Evolutionary conservation across 306 rosid genomes (phyloP), one percentile per base, ranked within the genome.

Genomic region (Ceratonia siliqua): DNA sequence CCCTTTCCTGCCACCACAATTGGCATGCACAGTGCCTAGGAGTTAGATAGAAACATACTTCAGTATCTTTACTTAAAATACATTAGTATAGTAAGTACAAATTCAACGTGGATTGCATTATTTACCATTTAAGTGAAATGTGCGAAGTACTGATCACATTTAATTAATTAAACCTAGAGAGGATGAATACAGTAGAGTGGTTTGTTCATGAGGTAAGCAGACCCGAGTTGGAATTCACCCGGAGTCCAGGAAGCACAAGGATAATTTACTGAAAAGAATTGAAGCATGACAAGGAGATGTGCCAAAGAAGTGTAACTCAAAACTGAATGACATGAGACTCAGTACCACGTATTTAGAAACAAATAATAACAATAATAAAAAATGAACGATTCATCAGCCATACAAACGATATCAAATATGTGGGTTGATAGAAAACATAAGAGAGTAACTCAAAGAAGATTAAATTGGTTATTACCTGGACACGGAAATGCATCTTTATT

Each of bases 271-370:
- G 22, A 54, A 54, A 53, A 45, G 41, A 65, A 66, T 5, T 41
- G 63, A 39, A 59, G 72, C 42, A 67, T 15, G 42, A 21, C 22
- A 73, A 48, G 54, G 61, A 79, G 17, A 39, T 50, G 21, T 30
- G 10, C 59, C 73, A 17, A 46, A 46, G 43, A 67, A 46, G 27
- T 65, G 14, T n/a, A n/a, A 15, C 8, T 8, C 62, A 17, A 21
- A 17, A 68, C 38, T 56, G 75, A 36, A 65, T 14, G 52, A 30
- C 33, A 30, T 13, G 36, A 58, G 3, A 64, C 20, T 32, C 32
- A 20, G 61, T 46, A 27, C 45, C 70, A 64, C 27, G 20, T 20
- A 35, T 62, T 62, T 36, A 61, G n/a, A n/a, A n/a, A n/a, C n/a
- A n/a, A n/a, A n/a, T n/a, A n/a, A 58, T 58, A 6, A 7, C 4